Evolutionary conservation across 306 rosid genomes (phyloP).

Genomic region (Lithocarpus polystachyus): DNA sequence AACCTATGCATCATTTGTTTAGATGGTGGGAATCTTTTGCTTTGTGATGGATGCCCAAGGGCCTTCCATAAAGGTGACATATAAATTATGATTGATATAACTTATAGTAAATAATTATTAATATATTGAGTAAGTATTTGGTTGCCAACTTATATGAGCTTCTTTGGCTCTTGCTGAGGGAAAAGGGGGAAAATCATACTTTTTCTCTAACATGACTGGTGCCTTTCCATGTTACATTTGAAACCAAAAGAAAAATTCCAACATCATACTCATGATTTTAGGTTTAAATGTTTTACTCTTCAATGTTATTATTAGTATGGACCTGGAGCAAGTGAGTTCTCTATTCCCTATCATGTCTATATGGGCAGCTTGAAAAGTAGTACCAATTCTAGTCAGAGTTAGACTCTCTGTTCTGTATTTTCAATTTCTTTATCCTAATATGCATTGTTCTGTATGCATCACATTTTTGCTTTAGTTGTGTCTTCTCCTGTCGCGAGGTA

Average conservation of each 20-base stretch:
- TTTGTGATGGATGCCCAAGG: conserved; percentile 98
- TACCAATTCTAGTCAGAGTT: too few relatives aligned
- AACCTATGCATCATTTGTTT: conserved; percentile 89
- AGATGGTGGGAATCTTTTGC: conserved; percentile 95
- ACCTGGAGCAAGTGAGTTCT: background rate
- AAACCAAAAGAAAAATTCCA: background rate
- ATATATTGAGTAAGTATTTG: conserved; percentile 1
- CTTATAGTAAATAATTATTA: too few relatives aligned
- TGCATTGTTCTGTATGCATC: background rate
- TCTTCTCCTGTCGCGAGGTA: background rate
- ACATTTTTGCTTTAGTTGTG: background rate
- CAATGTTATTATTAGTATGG: background rate
- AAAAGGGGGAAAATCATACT: background rate
- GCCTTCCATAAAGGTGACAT: conserved; percentile 91
- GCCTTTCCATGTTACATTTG: background rate
- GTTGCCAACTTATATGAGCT: background rate
- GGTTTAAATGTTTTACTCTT: background rate
- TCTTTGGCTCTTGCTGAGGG: background rate
- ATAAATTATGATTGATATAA: conserved; percentile 3
- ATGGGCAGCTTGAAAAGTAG: too few relatives aligned
- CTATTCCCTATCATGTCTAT: too few relatives aligned
- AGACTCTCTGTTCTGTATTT: background rate
- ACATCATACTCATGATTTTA: background rate
- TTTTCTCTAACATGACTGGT: background rate
- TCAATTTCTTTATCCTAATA: background rate